A percentile compares a stretch with the other conserved stretches of the same genome.
phyloP scores from a whole-genome alignment of 768 basidiomycete genomes.

The Pleurotus tuoliensis region DNA sequence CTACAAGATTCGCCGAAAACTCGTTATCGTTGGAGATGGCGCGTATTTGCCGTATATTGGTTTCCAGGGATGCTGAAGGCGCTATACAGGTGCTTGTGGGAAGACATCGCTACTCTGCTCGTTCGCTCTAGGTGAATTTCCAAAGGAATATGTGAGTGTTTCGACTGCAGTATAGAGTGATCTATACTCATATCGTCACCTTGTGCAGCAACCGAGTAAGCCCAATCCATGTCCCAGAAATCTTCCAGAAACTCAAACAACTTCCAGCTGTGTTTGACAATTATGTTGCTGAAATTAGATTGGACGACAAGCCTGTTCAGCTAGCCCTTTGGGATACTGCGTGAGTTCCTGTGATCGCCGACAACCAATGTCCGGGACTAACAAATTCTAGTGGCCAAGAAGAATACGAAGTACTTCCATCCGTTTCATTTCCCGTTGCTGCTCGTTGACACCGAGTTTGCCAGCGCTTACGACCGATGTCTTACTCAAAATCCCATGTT shows the following conservation, averaged over 20 bases:
- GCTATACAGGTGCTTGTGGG: slow-evolving; percentile 80
- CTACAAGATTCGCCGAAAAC: slow-evolving; percentile 84
- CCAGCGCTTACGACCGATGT: slow-evolving; percentile 90
- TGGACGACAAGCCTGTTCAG: slow-evolving; percentile 97
- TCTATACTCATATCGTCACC: slow-evolving; percentile 9
- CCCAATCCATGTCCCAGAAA: slow-evolving; percentile 15
- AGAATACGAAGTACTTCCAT: slow-evolving; percentile 80
- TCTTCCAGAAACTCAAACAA: slow-evolving; percentile 12
- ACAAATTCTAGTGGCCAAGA: slow-evolving; percentile 76
- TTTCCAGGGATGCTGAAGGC: slow-evolving; percentile 15
- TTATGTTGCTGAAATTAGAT: slow-evolving; percentile 95
- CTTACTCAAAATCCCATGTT: slow-evolving; percentile 97
- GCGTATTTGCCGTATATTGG: slow-evolving; percentile 29
- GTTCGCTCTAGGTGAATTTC: slow-evolving; percentile 92
- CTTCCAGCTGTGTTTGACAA: slow-evolving; percentile 91
- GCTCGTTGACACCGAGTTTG: slow-evolving; percentile 12
- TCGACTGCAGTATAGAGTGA: slow-evolving; percentile 2
- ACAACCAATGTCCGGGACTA: not conserved
- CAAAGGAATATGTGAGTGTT: slow-evolving; percentile 85
- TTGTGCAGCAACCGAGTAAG: slow-evolving; percentile 56
- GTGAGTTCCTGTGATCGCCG: slow-evolving; percentile 47
- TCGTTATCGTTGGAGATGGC: slow-evolving; percentile 97
- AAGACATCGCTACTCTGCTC: slow-evolving; percentile 91
- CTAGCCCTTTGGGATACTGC: slow-evolving; percentile 99
- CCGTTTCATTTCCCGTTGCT: slow-evolving; percentile 7